A percentile compares a stretch with the other conserved stretches of the same genome.
Conservation (phyloP, 2,329 filamentous ascomycete genomes). For the Albifimbria verrucaria region DNA sequence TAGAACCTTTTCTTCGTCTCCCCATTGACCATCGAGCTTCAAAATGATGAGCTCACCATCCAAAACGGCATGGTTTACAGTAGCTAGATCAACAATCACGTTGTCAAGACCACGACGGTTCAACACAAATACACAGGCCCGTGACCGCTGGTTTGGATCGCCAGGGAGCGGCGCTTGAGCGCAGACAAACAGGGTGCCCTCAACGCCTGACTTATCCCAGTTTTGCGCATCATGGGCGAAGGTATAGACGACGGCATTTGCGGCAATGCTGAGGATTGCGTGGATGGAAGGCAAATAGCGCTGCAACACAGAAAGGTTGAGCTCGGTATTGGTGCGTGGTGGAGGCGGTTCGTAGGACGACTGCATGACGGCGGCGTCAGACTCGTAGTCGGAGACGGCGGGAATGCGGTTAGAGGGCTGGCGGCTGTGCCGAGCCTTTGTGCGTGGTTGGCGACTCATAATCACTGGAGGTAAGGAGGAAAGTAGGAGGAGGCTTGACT, state of each 20-base stretch:
- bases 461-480: slow-evolving; percentile 6
- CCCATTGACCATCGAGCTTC: slow-evolving; percentile 33
- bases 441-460: slow-evolving; percentile 44
- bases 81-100: slow-evolving; percentile 61
- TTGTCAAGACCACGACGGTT: slow-evolving; percentile 72
- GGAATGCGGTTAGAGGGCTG: slow-evolving; percentile 38
- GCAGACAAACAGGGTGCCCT: slow-evolving; percentile 88
- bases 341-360: slow-evolving; percentile 40
- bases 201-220: slow-evolving; percentile 85
- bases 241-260: slow-evolving; percentile 82
- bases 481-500: background rate
- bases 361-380: slow-evolving; percentile 50
- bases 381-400: slow-evolving; percentile 61
- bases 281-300: slow-evolving; percentile 75
- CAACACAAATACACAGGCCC: slow-evolving; percentile 65
- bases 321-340: slow-evolving; percentile 73
- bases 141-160: slow-evolving; percentile 28
- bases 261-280: slow-evolving; percentile 73
- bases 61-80: slow-evolving; percentile 62
- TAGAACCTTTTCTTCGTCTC: slow-evolving; percentile 38
- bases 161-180: slow-evolving; percentile 47
- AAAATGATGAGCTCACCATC: slow-evolving; percentile 52
- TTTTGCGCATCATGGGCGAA: slow-evolving; percentile 61
- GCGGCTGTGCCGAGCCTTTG: slow-evolving; percentile 35
- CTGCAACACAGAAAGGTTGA: slow-evolving; percentile 81